Conservation (phyloP, 805 yeast genomes). For the Candida nitratophila region DNA sequence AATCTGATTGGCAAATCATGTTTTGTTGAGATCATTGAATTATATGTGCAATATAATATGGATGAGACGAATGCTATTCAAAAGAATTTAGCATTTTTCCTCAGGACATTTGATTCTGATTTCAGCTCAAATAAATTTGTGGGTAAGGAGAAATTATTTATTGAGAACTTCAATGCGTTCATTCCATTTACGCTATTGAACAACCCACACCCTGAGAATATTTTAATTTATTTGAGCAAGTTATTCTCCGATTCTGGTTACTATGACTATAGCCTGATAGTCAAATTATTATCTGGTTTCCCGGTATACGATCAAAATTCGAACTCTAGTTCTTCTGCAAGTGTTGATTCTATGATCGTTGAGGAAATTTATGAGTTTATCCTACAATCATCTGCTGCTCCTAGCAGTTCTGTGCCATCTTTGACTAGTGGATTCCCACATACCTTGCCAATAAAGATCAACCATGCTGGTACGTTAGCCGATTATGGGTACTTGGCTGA, state of each 20-base stretch:
- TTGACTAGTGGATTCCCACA: constrained; percentile 35
- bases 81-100: constrained; percentile 22
- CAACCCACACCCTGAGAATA: constrained; percentile 14
- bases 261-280: constrained; percentile 32
- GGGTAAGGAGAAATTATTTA: constrained; percentile 22
- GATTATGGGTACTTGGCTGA: constrained; percentile 55
- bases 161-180: constrained; percentile 20
- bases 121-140: constrained; percentile 10
- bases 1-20: constrained; percentile 55
- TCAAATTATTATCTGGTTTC: constrained; percentile 26
- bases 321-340: constrained; percentile 5
- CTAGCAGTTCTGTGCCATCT: constrained; percentile 27
- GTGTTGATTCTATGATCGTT: constrained; percentile 42
- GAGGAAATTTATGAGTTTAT: constrained; percentile 67
- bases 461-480: constrained; percentile 61
- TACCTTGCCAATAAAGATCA: constrained; percentile 51
- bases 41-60: constrained; percentile 15
- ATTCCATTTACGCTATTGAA: constrained; percentile 24
- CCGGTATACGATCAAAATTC: constrained; percentile 17
- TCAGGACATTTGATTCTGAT: constrained; percentile 16
- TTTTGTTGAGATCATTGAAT: constrained; percentile 36
- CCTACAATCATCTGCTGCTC: constrained; percentile 18
- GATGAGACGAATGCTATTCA: constrained; percentile 14
- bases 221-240: constrained; percentile 27
- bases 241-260: constrained; percentile 28